Conservation (phyloP, 2,329 filamentous ascomycete genomes). For the Fusarium pseudograminearum region DNA sequence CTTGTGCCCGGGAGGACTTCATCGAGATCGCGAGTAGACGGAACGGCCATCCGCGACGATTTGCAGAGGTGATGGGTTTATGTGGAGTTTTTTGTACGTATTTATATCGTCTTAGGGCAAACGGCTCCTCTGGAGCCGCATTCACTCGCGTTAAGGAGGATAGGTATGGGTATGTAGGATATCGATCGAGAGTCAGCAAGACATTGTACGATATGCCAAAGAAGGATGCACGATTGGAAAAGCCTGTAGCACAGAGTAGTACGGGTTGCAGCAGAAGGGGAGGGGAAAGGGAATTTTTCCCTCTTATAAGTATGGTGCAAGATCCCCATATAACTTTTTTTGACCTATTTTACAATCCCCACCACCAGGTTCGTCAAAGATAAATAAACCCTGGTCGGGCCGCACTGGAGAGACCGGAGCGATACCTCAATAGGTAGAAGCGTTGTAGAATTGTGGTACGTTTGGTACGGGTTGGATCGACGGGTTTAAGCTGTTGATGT, state of each 20-base stretch:
- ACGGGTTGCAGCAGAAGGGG: background rate
- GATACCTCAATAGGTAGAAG: conserved; percentile 30
- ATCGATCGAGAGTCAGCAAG: conserved; percentile 38
- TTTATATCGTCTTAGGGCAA: conserved; percentile 23
- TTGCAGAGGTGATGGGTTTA: conserved; percentile 6
- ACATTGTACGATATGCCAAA: conserved; percentile 24
- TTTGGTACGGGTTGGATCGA: conserved; percentile 4
- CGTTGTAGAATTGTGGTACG: conserved; percentile 35
- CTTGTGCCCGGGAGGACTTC: conserved; percentile 50
- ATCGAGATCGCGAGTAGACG: conserved; percentile 33
- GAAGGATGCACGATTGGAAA: background rate
- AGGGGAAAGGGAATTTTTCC: background rate
- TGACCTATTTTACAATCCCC: conserved; percentile 6
- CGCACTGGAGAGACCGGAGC: conserved; percentile 37
- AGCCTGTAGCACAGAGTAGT: background rate
- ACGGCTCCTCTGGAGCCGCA: conserved; percentile 42
- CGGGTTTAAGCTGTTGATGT: conserved; percentile 35
- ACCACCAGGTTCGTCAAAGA: conserved; percentile 9
- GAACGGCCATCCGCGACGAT: conserved; percentile 39
- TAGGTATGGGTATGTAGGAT: conserved; percentile 35
- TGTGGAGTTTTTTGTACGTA: conserved; percentile 6
- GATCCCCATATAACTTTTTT: conserved; percentile 21
- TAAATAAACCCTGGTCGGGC: conserved; percentile 31
- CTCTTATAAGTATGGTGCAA: conserved; percentile 22
- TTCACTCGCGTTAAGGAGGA: conserved; percentile 39